A percentile compares a stretch with the other conserved stretches of the same genome.
Conservation (phyloP, 2,329 filamentous ascomycete species). For the Claviceps sorghi region DNA sequence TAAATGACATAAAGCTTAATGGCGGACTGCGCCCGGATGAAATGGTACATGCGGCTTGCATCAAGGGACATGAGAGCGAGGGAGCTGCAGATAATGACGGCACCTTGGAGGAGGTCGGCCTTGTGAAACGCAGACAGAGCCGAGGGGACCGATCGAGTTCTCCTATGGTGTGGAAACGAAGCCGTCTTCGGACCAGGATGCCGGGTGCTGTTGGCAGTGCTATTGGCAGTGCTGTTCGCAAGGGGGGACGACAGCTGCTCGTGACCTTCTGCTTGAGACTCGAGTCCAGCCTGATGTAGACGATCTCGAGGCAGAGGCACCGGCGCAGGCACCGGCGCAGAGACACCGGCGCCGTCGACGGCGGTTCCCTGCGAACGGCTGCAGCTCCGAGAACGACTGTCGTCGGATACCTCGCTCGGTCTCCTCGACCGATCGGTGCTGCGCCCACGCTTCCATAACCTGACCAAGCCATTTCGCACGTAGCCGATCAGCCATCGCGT, state of each 20-base stretch:
- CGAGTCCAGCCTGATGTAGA: background rate
- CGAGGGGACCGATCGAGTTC: constrained; percentile 75
- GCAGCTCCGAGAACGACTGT: constrained; percentile 23
- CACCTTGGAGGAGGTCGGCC: constrained; percentile 81
- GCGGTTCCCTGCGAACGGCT: constrained; percentile 20
- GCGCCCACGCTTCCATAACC: constrained; percentile 57
- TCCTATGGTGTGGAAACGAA: constrained; percentile 43
- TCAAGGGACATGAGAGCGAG: constrained; percentile 79
- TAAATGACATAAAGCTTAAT: constrained; percentile 99
- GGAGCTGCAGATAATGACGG: constrained; percentile 76
- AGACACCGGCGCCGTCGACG: constrained; percentile 4
- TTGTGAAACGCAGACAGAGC: constrained; percentile 79
- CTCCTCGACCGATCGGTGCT: constrained; percentile 23
- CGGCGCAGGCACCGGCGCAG: background rate
- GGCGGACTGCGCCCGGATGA: constrained; percentile 86
- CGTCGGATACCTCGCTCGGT: constrained; percentile 20
- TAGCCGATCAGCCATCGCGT: constrained; percentile 56
- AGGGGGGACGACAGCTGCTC: constrained; percentile 7
- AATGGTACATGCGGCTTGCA: constrained; percentile 95
- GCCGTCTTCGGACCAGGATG: constrained; percentile 17
- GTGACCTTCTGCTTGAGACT: constrained; percentile 1
- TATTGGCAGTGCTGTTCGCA: constrained; percentile 2
- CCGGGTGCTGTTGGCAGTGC: constrained; percentile 7
- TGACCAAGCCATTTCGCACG: constrained; percentile 63
- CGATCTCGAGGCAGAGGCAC: constrained; percentile 4